These are phyloP conservation scores for Chlamydomonas schloesseri DNA, from an alignment of 139 green algal genomes.

Conservation along the genomic window DNA sequence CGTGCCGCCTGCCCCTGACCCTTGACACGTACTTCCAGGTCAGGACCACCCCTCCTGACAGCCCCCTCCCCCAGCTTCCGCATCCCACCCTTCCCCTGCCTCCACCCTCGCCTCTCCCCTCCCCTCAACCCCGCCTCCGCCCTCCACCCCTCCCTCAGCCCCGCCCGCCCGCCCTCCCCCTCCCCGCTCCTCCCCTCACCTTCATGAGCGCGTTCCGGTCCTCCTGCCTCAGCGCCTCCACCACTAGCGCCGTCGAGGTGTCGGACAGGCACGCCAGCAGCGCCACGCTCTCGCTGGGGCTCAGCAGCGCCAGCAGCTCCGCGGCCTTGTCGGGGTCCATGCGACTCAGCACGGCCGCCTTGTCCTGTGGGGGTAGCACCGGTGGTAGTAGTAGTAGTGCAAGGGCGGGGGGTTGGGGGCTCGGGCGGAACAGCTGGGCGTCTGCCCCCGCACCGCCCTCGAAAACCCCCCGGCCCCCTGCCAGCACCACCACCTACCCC, in stretches of 20 bases:
- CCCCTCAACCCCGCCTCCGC: too few species aligned
- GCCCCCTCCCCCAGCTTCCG: too few species aligned
- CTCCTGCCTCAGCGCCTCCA: constrained; percentile 46
- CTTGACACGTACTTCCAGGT: too few species aligned
- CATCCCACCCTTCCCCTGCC: too few species aligned
- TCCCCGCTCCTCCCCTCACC: constrained; percentile 19
- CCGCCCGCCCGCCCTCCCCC: neutral
- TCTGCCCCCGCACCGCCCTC: too few species aligned
- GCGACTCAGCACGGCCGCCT: constrained; percentile 46
- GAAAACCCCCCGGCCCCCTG: too few species aligned
- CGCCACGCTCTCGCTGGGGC: constrained; percentile 50
- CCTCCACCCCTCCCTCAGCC: neutral
- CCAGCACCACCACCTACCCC: too few species aligned
- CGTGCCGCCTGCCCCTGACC: too few species aligned
- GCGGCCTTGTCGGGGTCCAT: constrained; percentile 55
- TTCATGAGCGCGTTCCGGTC: constrained; percentile 51
- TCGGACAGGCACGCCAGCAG: constrained; percentile 60
- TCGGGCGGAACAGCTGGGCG: too few species aligned
- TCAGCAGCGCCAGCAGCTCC: constrained; percentile 53
- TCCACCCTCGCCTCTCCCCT: too few species aligned
- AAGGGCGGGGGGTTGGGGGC: neutral
- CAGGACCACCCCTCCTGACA: too few species aligned
- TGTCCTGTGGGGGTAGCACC: constrained; percentile 38
- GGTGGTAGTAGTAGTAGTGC: neutral
- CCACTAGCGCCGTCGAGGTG: constrained; percentile 38